phyloP scores from a whole-genome alignment of 306 rosid species.

The Rosa rugosa region DNA sequence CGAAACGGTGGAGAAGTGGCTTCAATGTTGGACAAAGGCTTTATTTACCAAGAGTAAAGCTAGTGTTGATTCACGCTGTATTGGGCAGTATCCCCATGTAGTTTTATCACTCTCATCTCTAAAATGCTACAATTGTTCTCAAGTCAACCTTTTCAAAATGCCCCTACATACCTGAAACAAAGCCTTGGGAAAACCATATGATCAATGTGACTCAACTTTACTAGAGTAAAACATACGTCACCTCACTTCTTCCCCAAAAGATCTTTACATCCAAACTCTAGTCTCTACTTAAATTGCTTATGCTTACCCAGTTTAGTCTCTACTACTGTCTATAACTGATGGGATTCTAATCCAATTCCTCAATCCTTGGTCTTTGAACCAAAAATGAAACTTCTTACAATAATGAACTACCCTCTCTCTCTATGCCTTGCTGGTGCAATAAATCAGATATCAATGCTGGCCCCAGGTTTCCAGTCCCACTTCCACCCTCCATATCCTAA shows the following conservation, averaged over 20 bases:
- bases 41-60: background rate
- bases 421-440: background rate
- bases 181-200: background rate
- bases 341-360: background rate
- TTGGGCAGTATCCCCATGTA: background rate
- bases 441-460: background rate
- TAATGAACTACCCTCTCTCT: background rate
- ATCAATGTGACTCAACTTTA: background rate
- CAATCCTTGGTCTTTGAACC: background rate
- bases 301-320: background rate
- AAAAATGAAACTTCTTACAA: background rate
- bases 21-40: background rate
- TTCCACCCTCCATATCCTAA: background rate
- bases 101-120: background rate
- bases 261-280: background rate
- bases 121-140: background rate
- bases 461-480: background rate
- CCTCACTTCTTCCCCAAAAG: background rate
- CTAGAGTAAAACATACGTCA: background rate
- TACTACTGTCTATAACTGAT: background rate
- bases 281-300: background rate
- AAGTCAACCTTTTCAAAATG: background rate
- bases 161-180: background rate
- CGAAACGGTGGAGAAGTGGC: background rate
- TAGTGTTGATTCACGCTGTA: background rate